Percentiles rank a stretch among this genome's conserved stretches.
phyloP scores from a whole-genome alignment of 106 monocot genomes.

The Vanilla planifolia region DNA sequence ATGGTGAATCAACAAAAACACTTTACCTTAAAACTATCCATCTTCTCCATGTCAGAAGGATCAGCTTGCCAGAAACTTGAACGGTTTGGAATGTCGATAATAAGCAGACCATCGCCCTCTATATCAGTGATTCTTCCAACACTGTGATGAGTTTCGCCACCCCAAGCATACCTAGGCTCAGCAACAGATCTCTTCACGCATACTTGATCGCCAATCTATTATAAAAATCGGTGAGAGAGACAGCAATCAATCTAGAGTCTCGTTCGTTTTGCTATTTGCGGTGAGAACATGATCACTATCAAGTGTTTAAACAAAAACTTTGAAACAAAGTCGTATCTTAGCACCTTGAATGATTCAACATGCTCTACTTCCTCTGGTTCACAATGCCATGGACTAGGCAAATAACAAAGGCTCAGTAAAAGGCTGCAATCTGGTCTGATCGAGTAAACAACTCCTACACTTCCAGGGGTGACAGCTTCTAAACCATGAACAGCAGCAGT shows the following conservation, averaged over 20 bases:
- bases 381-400: constrained; percentile 83
- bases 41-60: constrained; percentile 98
- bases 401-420: constrained; percentile 72
- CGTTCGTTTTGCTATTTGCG: too few species aligned
- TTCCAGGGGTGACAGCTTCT: constrained; percentile 82
- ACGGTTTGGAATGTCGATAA: constrained; percentile 78
- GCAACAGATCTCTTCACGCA: constrained; percentile 95
- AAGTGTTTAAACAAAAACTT: too few species aligned
- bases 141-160: constrained; percentile 97
- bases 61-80: constrained; percentile 78
- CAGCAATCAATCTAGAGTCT: constrained; percentile 1
- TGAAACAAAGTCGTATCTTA: background rate
- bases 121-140: constrained; percentile 88
- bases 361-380: constrained; percentile 98
- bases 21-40: constrained; percentile 78
- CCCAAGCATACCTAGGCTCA: constrained; percentile 94
- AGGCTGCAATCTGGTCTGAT: constrained; percentile 93
- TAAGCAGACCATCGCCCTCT: constrained; percentile 73
- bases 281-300: too few species aligned
- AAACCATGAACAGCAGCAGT: constrained; percentile 82
- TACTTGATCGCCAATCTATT: constrained; percentile 87
- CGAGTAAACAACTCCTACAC: constrained; percentile 76
- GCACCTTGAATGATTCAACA: constrained; percentile 92
- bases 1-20: background rate
- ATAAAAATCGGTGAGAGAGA: background rate